phyloP scores from a whole-genome alignment of 148 eudicot species.

The Vaccinium corymbosum region DNA sequence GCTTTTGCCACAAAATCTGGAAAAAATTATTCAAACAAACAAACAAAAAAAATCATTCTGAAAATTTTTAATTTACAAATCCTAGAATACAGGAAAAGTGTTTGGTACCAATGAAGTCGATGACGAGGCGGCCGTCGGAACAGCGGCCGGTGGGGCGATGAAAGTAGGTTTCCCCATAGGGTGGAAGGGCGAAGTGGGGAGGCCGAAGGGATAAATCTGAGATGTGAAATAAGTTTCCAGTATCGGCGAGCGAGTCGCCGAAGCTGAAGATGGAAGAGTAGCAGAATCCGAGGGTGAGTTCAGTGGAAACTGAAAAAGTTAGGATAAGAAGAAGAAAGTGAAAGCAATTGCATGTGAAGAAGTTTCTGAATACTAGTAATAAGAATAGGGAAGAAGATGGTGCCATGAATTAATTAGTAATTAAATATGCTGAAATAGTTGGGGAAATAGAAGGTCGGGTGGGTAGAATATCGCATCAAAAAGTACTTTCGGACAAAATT shows the following conservation, averaged over 20 bases:
- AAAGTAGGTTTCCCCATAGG: conserved; percentile 43
- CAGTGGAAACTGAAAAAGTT: neutral
- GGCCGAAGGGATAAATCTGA: neutral
- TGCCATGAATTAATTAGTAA: neutral
- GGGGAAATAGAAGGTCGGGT: too few relatives aligned
- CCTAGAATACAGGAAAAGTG: too few relatives aligned
- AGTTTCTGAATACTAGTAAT: neutral
- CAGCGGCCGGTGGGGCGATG: conserved; percentile 40
- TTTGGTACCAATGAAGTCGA: conserved; percentile 41
- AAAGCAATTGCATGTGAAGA: neutral
- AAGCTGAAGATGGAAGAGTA: conserved; percentile 39
- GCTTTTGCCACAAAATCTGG: too few relatives aligned
- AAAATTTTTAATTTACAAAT: too few relatives aligned
- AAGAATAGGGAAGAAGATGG: neutral
- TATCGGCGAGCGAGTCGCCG: conserved; percentile 44
- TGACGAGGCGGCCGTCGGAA: conserved; percentile 43
- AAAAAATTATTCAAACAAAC: too few relatives aligned
- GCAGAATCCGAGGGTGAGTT: conserved; percentile 14
- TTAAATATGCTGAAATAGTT: too few relatives aligned
- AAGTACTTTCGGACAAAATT: too few relatives aligned
- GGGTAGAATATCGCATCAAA: too few relatives aligned
- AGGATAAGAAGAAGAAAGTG: neutral
- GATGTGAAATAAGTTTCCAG: conserved; percentile 29
- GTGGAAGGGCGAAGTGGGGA: conserved; percentile 18
- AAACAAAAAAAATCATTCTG: too few relatives aligned